These are phyloP conservation scores for Plasmodium gallinaceum DNA, from an alignment of 169 alveolate species.

Conservation along the genomic window DNA sequence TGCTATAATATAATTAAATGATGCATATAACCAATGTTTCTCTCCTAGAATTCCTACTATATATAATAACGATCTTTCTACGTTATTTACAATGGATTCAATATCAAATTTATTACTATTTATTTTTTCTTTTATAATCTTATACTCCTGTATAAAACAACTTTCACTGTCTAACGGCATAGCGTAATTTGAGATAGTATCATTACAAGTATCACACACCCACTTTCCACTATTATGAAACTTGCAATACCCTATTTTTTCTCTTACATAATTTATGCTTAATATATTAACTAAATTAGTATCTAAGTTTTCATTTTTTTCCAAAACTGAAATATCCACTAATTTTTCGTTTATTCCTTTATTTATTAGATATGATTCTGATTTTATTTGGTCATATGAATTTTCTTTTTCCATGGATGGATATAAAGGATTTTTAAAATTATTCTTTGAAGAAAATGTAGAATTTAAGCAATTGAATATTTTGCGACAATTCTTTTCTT, in stretches of 20 bases:
- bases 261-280: conserved; percentile 33
- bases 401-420: neutral
- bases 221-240: conserved; percentile 39
- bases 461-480: too few species aligned
- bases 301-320: conserved; percentile 24
- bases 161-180: conserved; percentile 62
- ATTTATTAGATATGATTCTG: neutral
- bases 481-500: too few species aligned
- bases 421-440: too few species aligned
- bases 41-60: conserved; percentile 60
- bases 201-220: conserved; percentile 57
- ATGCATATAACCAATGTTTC: conserved; percentile 76
- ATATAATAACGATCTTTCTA: conserved; percentile 44
- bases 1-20: conserved; percentile 63
- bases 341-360: neutral
- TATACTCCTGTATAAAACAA: conserved; percentile 45
- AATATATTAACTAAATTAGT: conserved; percentile 38
- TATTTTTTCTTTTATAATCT: conserved; percentile 35
- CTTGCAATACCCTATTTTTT: conserved; percentile 54
- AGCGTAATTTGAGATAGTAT: conserved; percentile 13
- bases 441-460: too few species aligned
- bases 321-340: conserved; percentile 18
- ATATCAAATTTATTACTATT: conserved; percentile 20
- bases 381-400: neutral
- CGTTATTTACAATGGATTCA: conserved; percentile 19